These are phyloP conservation scores for Globisporangium spinosum DNA, from an alignment of 352 stramenopile genomes.

Conservation along the genomic window DNA sequence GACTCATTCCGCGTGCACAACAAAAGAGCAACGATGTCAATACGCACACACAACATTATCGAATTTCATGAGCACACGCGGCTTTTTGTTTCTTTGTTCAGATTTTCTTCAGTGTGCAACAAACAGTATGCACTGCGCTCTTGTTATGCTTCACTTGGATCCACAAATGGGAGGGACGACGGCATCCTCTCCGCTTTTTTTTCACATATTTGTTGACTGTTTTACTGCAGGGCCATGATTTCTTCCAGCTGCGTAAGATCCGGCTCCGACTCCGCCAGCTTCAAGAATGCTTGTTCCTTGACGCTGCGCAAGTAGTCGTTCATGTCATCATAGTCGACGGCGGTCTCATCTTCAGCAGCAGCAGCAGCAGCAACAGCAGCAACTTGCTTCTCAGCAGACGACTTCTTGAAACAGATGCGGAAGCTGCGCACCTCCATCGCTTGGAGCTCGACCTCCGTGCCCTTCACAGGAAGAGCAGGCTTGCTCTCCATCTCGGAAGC, in stretches of 20 bases:
- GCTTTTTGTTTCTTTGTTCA: background rate
- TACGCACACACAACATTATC: background rate
- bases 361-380: background rate
- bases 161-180: background rate
- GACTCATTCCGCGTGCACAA: background rate
- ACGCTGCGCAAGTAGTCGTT: constrained; percentile 13
- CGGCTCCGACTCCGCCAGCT: constrained; percentile 7
- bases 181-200: constrained; percentile 3
- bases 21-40: background rate
- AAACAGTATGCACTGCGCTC: background rate
- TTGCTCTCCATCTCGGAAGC: constrained; percentile 1
- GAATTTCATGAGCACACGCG: background rate
- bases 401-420: constrained; percentile 56
- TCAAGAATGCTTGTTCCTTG: constrained; percentile 21
- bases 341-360: background rate
- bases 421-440: constrained; percentile 94
- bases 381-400: background rate
- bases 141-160: background rate
- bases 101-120: background rate
- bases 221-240: constrained; percentile 34
- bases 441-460: constrained; percentile 66
- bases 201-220: constrained; percentile 2
- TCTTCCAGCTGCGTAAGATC: constrained; percentile 31
- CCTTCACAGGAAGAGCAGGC: constrained; percentile 41
- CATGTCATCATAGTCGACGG: background rate